Conservation (phyloP, 1,139 yeast species). For the Yamadazyma diospyri region DNA sequence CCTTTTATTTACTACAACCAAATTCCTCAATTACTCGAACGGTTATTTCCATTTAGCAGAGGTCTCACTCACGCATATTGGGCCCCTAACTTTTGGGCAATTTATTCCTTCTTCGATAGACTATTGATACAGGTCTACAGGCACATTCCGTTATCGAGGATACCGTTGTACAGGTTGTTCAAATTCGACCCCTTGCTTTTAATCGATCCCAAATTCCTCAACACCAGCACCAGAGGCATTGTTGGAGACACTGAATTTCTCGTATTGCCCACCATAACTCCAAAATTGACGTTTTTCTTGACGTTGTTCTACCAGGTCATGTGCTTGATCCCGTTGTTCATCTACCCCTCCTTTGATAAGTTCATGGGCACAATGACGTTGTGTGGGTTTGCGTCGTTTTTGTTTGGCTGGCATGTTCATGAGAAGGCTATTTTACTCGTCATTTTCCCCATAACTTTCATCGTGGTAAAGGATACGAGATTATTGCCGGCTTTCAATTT, state of each 20-base stretch:
- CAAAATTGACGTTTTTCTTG: slow-evolving; percentile 69
- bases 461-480: slow-evolving; percentile 70
- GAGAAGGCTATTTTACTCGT: slow-evolving; percentile 91
- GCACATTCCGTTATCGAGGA: slow-evolving; percentile 43
- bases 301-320: slow-evolving; percentile 78
- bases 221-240: slow-evolving; percentile 72
- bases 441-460: slow-evolving; percentile 83
- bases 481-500: slow-evolving; percentile 64
- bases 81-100: slow-evolving; percentile 98
- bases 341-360: slow-evolving; percentile 72
- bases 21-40: slow-evolving; percentile 57
- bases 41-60: slow-evolving; percentile 90
- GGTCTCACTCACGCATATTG: slow-evolving; percentile 98
- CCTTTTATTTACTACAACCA: slow-evolving; percentile 72
- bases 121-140: slow-evolving; percentile 53
- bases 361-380: slow-evolving; percentile 82
- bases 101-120: slow-evolving; percentile 84
- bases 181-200: slow-evolving; percentile 30
- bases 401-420: slow-evolving; percentile 99
- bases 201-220: slow-evolving; percentile 22
- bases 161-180: slow-evolving; percentile 29
- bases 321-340: slow-evolving; percentile 72
- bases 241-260: slow-evolving; percentile 88
- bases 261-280: slow-evolving; percentile 76
- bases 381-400: slow-evolving; percentile 87